Evolutionary conservation across 345 rosid genomes (phyloP).

Genomic region (Brassica carinata): DNA sequence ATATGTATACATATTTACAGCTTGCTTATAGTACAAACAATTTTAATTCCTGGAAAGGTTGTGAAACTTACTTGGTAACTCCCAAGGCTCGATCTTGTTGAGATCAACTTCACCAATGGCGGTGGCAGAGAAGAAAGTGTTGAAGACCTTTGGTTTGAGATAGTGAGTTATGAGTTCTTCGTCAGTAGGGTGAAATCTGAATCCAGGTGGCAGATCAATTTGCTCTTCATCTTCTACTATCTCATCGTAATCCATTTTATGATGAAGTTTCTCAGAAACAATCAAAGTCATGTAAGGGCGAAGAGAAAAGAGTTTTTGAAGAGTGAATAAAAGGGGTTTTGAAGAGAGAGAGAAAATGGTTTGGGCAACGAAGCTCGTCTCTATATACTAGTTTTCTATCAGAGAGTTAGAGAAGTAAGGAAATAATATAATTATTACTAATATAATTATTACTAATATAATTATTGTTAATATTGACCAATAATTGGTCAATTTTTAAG

Average conservation of each 20-base stretch:
- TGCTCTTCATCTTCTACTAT: constrained; percentile 48
- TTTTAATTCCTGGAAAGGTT: neutral
- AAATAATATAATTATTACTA: neutral
- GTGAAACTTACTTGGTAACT: constrained; percentile 64
- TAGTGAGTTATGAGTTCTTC: constrained; percentile 85
- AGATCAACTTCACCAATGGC: constrained; percentile 89
- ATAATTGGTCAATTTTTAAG: constrained; percentile 38
- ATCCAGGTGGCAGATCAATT: constrained; percentile 83
- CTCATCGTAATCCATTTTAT: constrained; percentile 24
- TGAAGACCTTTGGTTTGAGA: constrained; percentile 64
- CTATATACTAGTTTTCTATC: constrained; percentile 22
- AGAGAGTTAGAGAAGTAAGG: neutral
- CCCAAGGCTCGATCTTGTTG: constrained; percentile 97
- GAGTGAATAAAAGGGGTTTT: constrained; percentile 23
- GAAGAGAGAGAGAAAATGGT: neutral
- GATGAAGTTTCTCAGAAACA: neutral
- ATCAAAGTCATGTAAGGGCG: neutral
- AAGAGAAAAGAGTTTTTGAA: neutral
- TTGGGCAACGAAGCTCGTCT: constrained; percentile 28
- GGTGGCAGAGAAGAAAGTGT: constrained; percentile 55
- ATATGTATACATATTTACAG: neutral
- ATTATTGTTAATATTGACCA: constrained; percentile 23
- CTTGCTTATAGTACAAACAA: neutral
- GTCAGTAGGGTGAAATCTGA: constrained; percentile 92
- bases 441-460: neutral